Percentiles rank a stretch among this genome's conserved stretches.
phyloP scores from a whole-genome alignment of 2,329 filamentous ascomycete genomes.

The Pyrenophora seminiperda region DNA sequence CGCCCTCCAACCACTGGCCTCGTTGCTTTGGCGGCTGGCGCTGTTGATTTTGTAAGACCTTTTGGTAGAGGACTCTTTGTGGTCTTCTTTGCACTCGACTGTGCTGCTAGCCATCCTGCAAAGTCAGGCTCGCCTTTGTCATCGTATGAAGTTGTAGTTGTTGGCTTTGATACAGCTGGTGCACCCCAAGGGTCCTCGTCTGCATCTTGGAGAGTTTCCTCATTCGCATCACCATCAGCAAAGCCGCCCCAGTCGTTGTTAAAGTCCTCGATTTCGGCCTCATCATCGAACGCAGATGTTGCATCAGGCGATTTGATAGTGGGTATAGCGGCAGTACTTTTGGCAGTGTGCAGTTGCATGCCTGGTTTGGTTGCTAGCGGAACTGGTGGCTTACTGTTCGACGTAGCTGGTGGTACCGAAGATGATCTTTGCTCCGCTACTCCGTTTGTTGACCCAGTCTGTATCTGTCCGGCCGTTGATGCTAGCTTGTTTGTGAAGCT shows the following conservation, averaged over 20 bases:
- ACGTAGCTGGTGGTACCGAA: conserved; percentile 55
- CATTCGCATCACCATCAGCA: conserved; percentile 66
- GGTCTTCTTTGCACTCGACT: conserved; percentile 73
- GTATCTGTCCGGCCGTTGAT: conserved; percentile 83
- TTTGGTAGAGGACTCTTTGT: conserved; percentile 76
- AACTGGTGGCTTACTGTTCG: conserved; percentile 54
- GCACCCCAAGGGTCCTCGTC: conserved; percentile 56
- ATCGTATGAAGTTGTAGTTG: conserved; percentile 65
- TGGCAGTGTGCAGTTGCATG: conserved; percentile 37
- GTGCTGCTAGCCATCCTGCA: conserved; percentile 89
- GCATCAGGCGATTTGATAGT: conserved; percentile 48
- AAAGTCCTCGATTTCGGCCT: conserved; percentile 64
- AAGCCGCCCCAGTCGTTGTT: conserved; percentile 76
- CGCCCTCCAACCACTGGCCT: conserved; percentile 37
- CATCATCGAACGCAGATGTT: conserved; percentile 56
- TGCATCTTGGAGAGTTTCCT: conserved; percentile 53
- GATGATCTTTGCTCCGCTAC: conserved; percentile 55
- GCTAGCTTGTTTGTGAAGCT: conserved; percentile 96
- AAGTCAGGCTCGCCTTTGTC: conserved; percentile 93
- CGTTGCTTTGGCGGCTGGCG: conserved; percentile 41
- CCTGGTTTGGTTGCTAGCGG: conserved; percentile 52
- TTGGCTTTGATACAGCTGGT: conserved; percentile 47
- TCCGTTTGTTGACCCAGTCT: conserved; percentile 54
- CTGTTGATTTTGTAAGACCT: conserved; percentile 69
- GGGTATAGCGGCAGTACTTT: conserved; percentile 35